A percentile compares a stretch with the other conserved stretches of the same genome.
Conservation (phyloP, 495 filamentous ascomycete species). For the Immersiella caudata region DNA sequence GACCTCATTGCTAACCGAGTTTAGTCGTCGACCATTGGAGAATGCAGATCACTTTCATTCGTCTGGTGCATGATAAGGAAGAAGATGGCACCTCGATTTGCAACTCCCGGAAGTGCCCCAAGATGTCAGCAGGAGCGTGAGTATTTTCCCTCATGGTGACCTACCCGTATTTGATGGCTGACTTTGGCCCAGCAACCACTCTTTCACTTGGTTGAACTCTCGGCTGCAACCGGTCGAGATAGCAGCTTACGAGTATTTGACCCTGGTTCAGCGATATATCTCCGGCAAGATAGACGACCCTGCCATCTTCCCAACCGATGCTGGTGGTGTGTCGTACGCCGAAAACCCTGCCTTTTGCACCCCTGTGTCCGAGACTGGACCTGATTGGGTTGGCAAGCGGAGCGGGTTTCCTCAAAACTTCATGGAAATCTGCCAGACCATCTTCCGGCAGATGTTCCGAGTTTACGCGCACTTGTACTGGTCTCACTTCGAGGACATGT, state of each 20-base stretch:
- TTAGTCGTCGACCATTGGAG: slow-evolving; percentile 89
- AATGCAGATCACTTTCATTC: slow-evolving; percentile 77
- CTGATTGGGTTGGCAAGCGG: slow-evolving; percentile 77
- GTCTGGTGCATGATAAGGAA: slow-evolving; percentile 80
- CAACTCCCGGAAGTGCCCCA: slow-evolving; percentile 79
- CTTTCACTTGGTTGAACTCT: slow-evolving; percentile 88
- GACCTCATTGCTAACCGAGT: slow-evolving; percentile 1
- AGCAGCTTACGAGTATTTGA: slow-evolving; percentile 83
- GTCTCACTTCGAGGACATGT: slow-evolving; percentile 81
- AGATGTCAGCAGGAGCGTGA: slow-evolving; percentile 89
- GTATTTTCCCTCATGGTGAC: slow-evolving; percentile 40
- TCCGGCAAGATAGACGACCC: slow-evolving; percentile 85
- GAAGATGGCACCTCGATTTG: slow-evolving; percentile 74
- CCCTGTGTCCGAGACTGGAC: slow-evolving; percentile 59
- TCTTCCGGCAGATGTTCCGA: slow-evolving; percentile 97
- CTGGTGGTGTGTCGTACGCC: slow-evolving; percentile 59
- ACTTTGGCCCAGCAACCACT: slow-evolving; percentile 63
- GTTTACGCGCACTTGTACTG: slow-evolving; percentile 92
- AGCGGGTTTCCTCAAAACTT: slow-evolving; percentile 88
- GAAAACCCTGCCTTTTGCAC: slow-evolving; percentile 59
- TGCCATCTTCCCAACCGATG: slow-evolving; percentile 81
- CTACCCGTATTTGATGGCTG: slow-evolving; percentile 5
- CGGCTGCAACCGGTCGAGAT: slow-evolving; percentile 67
- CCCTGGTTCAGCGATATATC: slow-evolving; percentile 93
- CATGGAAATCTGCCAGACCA: slow-evolving; percentile 82